Percentiles rank a stretch among this genome's conserved stretches.
Conservation (phyloP, 1,139 yeast species). For the Suhomyces guaymorum region DNA sequence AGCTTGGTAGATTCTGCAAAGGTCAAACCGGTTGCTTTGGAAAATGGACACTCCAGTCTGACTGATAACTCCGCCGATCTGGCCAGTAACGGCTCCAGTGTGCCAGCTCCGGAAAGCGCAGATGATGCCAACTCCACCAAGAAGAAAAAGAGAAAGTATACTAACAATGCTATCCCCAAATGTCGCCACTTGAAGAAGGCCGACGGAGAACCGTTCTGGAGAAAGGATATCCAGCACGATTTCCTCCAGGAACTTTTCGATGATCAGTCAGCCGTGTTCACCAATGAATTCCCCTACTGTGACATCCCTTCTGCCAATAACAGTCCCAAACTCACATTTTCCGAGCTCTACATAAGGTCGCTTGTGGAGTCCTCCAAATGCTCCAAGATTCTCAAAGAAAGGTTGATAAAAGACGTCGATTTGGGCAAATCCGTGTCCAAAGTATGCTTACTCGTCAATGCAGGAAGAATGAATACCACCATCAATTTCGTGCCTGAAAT, state of each 20-base stretch:
- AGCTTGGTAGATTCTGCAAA: slow-evolving; percentile 15
- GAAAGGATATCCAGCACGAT: slow-evolving; percentile 85
- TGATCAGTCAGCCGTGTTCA: slow-evolving; percentile 66
- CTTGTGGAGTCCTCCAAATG: slow-evolving; percentile 83
- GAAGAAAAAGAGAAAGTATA: slow-evolving; percentile 16
- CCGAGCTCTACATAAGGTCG: slow-evolving; percentile 81
- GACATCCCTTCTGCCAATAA: slow-evolving; percentile 39
- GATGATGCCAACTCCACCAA: slow-evolving; percentile 8
- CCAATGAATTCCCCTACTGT: slow-evolving; percentile 51
- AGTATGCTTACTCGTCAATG: slow-evolving; percentile 83
- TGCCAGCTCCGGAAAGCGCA: not conserved
- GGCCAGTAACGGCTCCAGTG: too few relatives aligned
- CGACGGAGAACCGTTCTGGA: slow-evolving; percentile 92
- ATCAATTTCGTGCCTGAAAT: slow-evolving; percentile 95
- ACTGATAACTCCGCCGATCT: not conserved
- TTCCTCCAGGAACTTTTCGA: slow-evolving; percentile 66
- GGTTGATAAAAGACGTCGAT: slow-evolving; percentile 62
- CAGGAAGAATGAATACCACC: slow-evolving; percentile 94
- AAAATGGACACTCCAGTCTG: too few relatives aligned
- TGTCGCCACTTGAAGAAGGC: slow-evolving; percentile 74
- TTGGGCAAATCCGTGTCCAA: slow-evolving; percentile 75
- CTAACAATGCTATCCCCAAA: slow-evolving; percentile 16
- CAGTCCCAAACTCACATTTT: slow-evolving; percentile 63
- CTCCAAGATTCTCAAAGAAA: slow-evolving; percentile 77
- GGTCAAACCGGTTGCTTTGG: too few relatives aligned